Base-by-base conservation (phyloP, 2,329 filamentous ascomycete genomes). In the Penicillium expansum region DNA sequence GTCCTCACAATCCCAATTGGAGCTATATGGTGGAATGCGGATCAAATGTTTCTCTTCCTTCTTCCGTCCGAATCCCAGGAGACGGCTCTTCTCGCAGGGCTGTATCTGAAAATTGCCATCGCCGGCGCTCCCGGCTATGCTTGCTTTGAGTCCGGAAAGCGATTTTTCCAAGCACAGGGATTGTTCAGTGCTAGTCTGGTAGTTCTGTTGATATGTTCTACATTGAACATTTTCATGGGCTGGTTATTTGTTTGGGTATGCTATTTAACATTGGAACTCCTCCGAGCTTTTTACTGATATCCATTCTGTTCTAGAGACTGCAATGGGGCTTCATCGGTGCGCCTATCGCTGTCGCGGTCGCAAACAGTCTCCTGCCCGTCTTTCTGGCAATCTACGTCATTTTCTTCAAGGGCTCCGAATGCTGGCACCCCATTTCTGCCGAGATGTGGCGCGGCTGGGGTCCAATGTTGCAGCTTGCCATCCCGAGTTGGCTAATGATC, bases 401-500 rank as follows among this genome's bases (percentile, higher is more conserved):
- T 56, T 87, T 87, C 68, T 72, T 91, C 30, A 82, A 84, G 58
- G 88, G 89, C 4, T 81, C 81, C 47, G 83, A 90, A 66, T 92
- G 89, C 75, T 92, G 89, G 89, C 86, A 86, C 56, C 89, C 89
- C 4, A 88, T 92, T 71, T 85, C 84, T 27, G 78, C 75, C 51
- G 82, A 83, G 42, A 86, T 87, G 0, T 80, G 90, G 56, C 75
- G 76, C 22, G 91, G 91, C 69, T 92, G 89, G 89, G 79, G 79
- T 2, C 86, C 86, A 13, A 93, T 94, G 92, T 83, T 96, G 66
- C 84, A 86, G 43, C 85, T 96, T 39, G 91, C 92, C 1, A 77
- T 96, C 13, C 91, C 92, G 0, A 92, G 92, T 2, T 86, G 96
- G 72, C 78, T 95, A 62, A 96, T 96, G 91, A 87, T 96, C 2